Base-by-base conservation (phyloP, 345 rosid genomes). In the Rubroshorea leprosula region DNA sequence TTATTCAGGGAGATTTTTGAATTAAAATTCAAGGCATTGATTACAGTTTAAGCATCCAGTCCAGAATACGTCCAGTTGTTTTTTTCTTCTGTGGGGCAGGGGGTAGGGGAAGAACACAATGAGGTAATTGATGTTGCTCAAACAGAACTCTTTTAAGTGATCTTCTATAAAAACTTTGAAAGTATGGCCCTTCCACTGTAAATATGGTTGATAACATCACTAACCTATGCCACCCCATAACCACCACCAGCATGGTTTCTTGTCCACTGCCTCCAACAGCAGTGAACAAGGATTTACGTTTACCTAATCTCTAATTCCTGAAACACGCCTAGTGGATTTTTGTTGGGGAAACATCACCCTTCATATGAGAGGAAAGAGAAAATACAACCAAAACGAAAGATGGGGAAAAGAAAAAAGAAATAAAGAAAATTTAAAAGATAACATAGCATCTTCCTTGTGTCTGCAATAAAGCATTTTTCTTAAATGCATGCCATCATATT, bases 191-290 rank as follows among this genome's bases (percentile, higher is more conserved):
- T 53, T 54, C 19, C 35, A 35, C 35, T 14, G 13, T 25, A 49
- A 25, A 50, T 39, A 18, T 23, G 49, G 20, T n/a, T 43, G 55
- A 31, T 45, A 57, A 58, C 44, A n/a, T n/a, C 35, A 64, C 55
- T 52, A 19, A 49, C 55, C 61, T 62, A 25, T 24, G n/a, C n/a
- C n/a, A 53, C 58, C 54, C 65, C n/a, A 20, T 10, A 46, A 21
- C 24, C 23, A 50, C 46, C 62, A 52, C 63, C 21, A 50, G n/a
- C 57, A 14, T n/a, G n/a, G n/a, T n/a, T n/a, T 25, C 49, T 49
- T n/a, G n/a, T n/a, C n/a, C n/a, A n/a, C n/a, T n/a, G n/a, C 35
- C 9, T 29, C 58, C 23, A 46, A 46, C 11, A 52, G 6, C 19
- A 58, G 14, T 46, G 23, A 49, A 38, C 66, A 54, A 49, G 26